phyloP scores from a whole-genome alignment of 257 asterid genomes.

The Euphrasia confusa region DNA sequence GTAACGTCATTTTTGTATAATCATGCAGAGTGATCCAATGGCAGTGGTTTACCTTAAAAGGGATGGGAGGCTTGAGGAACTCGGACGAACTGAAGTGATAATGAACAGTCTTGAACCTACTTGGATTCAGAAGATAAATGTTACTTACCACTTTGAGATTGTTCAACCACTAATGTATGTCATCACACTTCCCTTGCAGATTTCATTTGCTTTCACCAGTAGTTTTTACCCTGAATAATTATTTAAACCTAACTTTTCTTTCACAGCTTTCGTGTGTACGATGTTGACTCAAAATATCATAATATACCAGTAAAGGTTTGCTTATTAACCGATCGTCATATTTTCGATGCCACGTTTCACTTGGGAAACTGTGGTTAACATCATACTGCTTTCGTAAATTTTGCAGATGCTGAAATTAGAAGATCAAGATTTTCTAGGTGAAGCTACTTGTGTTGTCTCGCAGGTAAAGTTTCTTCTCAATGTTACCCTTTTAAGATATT shows the following conservation, averaged over 20 bases:
- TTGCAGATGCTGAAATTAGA: slow-evolving; percentile 56
- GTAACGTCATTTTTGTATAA: slow-evolving; percentile 18
- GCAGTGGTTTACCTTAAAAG: slow-evolving; percentile 59
- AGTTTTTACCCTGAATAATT: slow-evolving; percentile 1
- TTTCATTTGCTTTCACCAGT: not conserved
- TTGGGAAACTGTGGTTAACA: slow-evolving; percentile 10
- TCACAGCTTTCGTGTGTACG: slow-evolving; percentile 71
- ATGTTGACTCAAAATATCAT: slow-evolving; percentile 64
- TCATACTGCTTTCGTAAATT: slow-evolving; percentile 6
- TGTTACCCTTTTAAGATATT: not conserved
- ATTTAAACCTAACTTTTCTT: slow-evolving; percentile 18
- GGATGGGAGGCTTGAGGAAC: slow-evolving; percentile 73
- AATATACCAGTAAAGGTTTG: slow-evolving; percentile 69
- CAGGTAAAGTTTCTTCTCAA: slow-evolving; percentile 41
- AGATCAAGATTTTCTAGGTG: slow-evolving; percentile 81
- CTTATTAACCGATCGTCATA: slow-evolving; percentile 4
- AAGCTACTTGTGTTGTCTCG: slow-evolving; percentile 62
- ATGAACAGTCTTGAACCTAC: slow-evolving; percentile 62
- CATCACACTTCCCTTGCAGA: slow-evolving; percentile 10
- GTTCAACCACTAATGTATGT: slow-evolving; percentile 66
- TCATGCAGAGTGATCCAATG: slow-evolving; percentile 88
- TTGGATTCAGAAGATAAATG: slow-evolving; percentile 70
- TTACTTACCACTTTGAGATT: slow-evolving; percentile 72
- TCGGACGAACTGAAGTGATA: slow-evolving; percentile 87
- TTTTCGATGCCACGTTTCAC: slow-evolving; percentile 17